Evolutionary conservation across 2,329 filamentous ascomycete species (phyloP), one percentile per base, ranked within the genome.

Genomic region (Colletotrichum endophyticum): DNA sequence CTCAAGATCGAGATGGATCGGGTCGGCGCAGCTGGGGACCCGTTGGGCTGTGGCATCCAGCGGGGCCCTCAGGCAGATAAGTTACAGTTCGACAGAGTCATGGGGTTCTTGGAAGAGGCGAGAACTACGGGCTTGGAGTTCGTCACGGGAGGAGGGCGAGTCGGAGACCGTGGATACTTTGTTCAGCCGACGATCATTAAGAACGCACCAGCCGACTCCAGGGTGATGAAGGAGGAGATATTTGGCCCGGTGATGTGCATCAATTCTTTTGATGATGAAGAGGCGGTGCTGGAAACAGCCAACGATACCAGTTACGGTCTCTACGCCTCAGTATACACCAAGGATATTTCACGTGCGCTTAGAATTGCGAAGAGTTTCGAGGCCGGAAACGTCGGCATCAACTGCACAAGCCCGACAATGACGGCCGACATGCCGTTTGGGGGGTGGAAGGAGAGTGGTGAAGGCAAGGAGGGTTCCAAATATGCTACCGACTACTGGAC

Each of bases 111-210:
- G 44, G 81, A 86, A 8, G 53, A 61, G 57, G 57, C 57, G 30
- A 61, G 27, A 30, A 61, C 27, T 27, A 16, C 27, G 12, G 16
- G 83, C 92, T 96, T 82, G 85, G 89, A 13, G 86, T 86, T 73
- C 96, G 94, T 78, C 98, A 98, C 85, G 95, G 95, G 96, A 75
- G 95, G 95, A 5, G 82, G 87, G 1, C 88, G 88, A 19, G 5
- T 81, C 85, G 6, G 83, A 89, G 1, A 83, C 91, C 83, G 86
- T 78, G 90, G 73, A 39, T 71, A 73, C 62, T 78, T 92, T 92
- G 9, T 85, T 93, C 56, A 57, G 32, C 61, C 61, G 13, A 71
- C 59, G 11, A 57, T 57, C 15, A 49, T 71, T 32, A 34, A 32
- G 6, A 36, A 71, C n/a, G 57, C 78, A 22, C 64, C 8, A 81